phyloP scores from a whole-genome alignment of 257 asterid genomes.

The Solanum bulbocastanum region DNA sequence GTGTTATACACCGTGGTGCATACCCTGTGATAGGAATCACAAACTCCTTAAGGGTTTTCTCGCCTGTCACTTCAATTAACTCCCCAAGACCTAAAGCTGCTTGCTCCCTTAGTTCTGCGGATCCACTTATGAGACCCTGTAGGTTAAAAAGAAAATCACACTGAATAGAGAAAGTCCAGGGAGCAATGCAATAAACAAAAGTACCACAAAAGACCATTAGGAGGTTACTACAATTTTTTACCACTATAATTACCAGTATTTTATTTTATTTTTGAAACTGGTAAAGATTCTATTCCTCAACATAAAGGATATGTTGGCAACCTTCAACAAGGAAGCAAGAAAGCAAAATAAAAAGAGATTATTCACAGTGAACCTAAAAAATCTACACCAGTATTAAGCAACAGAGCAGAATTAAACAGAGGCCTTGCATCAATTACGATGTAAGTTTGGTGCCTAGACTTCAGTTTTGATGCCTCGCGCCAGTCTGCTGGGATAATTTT shows the following conservation, averaged over 20 bases:
- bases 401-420: neutral
- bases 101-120: slow-evolving; percentile 95
- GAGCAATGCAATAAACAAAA: neutral
- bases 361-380: neutral
- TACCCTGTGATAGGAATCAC: slow-evolving; percentile 98
- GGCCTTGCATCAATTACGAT: neutral
- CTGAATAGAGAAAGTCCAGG: neutral
- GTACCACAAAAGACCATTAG: neutral
- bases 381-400: neutral
- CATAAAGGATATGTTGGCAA: neutral
- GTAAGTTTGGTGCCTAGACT: neutral
- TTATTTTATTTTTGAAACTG: neutral
- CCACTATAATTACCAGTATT: neutral
- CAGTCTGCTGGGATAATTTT: neutral
- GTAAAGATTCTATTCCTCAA: neutral
- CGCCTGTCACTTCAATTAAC: slow-evolving; percentile 87
- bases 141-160: neutral
- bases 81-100: slow-evolving; percentile 99
- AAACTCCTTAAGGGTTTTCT: slow-evolving; percentile 76
- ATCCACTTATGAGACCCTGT: slow-evolving; percentile 95
- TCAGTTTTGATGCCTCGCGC: neutral
- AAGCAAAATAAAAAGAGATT: neutral
- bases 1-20: slow-evolving; percentile 1
- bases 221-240: neutral
- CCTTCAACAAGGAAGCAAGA: neutral